Base-by-base conservation (phyloP, 2,329 filamentous ascomycete species). In the Sordariomycetes sp. region DNA sequence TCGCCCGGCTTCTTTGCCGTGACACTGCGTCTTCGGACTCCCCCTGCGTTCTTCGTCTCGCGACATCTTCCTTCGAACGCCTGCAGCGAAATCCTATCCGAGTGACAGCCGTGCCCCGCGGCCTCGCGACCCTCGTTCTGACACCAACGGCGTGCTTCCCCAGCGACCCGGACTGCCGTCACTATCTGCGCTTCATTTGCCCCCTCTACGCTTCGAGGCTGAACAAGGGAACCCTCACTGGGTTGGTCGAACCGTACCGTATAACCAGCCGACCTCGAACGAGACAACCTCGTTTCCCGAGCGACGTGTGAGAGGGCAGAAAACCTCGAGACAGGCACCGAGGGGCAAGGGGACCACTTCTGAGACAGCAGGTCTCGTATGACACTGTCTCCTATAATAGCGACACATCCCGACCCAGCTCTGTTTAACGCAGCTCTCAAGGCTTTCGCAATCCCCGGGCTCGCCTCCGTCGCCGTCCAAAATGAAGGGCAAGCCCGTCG, bases 401-500 rank as follows among this genome's bases (percentile, higher is more conserved):
- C n/a, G 22, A 14, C 46, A 4, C 43, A 10, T 22, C 46, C 46
- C n/a, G 20, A 50, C 18, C 20, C 12, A 14, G 11, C 46, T 22
- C n/a, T 22, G 5, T 20, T 22, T 22, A 22, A 50, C 20, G 3
- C n/a, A 22, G 2, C 22, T 22, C 20, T 22, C 20, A 11, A n/a
- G 46, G 22, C 20, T 20, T 11, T 20, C n/a, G 11, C 6, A 24
- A 50, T 12, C 20, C 46, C 46, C 46, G 5, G 18, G 8, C n/a
- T 10, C 43, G 8, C 8, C 20, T 22, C 46, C 53, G 37, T 46
- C 53, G 32, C 60, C 54, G 59, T 61, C 57, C 69, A 75, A 67
- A 57, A 92, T 92, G 88, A 89, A 87, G 72, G 83, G 86, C 65
- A 81, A 81, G 54, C 79, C 85, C 52, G 77, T 90, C 66, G 86